phyloP scores from a whole-genome alignment of 108 stramenopile genomes.

The Discostella stelligeroides region DNA sequence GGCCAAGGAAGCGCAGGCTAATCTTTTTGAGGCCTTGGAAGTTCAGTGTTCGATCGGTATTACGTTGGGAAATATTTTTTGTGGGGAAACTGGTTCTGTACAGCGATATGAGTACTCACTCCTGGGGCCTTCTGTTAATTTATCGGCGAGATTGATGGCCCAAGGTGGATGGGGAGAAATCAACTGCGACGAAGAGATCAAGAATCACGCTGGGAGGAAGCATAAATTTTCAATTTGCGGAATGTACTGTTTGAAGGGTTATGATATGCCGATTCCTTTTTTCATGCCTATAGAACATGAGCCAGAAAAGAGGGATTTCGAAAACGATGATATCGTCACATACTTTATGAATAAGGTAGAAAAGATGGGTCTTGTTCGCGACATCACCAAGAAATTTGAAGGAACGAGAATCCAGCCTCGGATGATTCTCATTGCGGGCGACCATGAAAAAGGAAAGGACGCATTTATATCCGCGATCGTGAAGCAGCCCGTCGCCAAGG shows the following conservation, averaged over 20 bases:
- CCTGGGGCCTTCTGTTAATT: slow-evolving; percentile 46
- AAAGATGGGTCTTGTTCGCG: slow-evolving; percentile 6
- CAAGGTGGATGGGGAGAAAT: slow-evolving; percentile 26
- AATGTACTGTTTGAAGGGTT: slow-evolving; percentile 24
- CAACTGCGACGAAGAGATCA: slow-evolving; percentile 31
- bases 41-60: slow-evolving; percentile 39
- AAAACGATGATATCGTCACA: slow-evolving; percentile 9
- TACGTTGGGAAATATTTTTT: slow-evolving; percentile 48
- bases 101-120: slow-evolving; percentile 45
- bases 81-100: slow-evolving; percentile 42
- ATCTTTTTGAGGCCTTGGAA: slow-evolving; percentile 26
- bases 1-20: slow-evolving; percentile 21
- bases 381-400: slow-evolving; percentile 2
- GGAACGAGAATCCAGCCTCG: slow-evolving; percentile 4
- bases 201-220: slow-evolving; percentile 4
- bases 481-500: slow-evolving; percentile 13
- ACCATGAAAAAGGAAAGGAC: slow-evolving; percentile 17
- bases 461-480: slow-evolving; percentile 12
- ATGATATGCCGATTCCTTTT: slow-evolving; percentile 20
- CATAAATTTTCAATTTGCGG: slow-evolving; percentile 12
- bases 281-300: slow-evolving; percentile 18
- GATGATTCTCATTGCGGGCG: slow-evolving; percentile 9
- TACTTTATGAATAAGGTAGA: slow-evolving; percentile 23
- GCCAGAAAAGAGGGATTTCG: slow-evolving; percentile 1
- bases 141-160: slow-evolving; percentile 55